phyloP scores from a whole-genome alignment of 2,329 filamentous ascomycete genomes.

The Trichoderma polysporum region DNA sequence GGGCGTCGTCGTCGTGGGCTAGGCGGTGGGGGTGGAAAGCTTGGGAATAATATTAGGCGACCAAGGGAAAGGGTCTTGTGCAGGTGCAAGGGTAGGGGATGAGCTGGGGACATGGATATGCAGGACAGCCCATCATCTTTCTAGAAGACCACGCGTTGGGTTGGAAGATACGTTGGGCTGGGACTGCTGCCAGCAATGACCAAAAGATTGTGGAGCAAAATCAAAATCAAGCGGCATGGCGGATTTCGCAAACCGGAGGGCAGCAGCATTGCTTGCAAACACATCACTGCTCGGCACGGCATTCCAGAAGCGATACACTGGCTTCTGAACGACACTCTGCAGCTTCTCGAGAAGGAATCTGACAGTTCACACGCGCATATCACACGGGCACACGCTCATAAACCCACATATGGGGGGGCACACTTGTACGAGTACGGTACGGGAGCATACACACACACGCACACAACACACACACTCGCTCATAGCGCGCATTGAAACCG shows the following conservation, averaged over 20 bases:
- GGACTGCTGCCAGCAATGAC: conserved; percentile 13
- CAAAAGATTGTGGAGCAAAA: conserved; percentile 12
- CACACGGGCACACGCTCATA: neutral
- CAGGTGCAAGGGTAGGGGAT: conserved; percentile 18
- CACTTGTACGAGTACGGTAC: conserved; percentile 1
- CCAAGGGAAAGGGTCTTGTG: conserved; percentile 17
- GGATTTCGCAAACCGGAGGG: conserved; percentile 13
- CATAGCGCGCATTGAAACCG: conserved; percentile 9
- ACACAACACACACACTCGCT: neutral
- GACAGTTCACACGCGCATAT: conserved; percentile 14
- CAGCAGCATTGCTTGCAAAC: conserved; percentile 20
- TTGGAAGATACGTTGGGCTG: conserved; percentile 21
- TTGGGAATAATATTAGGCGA: conserved; percentile 18
- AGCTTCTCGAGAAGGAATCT: conserved; percentile 1
- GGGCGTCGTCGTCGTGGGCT: conserved; percentile 19
- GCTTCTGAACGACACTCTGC: neutral
- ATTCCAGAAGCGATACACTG: conserved; percentile 17
- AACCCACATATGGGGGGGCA: neutral
- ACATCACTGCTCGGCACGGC: conserved; percentile 15
- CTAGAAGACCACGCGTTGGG: conserved; percentile 22
- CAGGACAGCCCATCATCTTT: conserved; percentile 21
- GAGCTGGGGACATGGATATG: conserved; percentile 2
- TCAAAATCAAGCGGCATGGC: conserved; percentile 6
- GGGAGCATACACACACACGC: neutral
- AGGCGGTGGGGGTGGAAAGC: conserved; percentile 16